A percentile compares a stretch with the other conserved stretches of the same genome.
Conservation (phyloP, 495 filamentous ascomycete genomes). For the Hyaloscypha variabilis region DNA sequence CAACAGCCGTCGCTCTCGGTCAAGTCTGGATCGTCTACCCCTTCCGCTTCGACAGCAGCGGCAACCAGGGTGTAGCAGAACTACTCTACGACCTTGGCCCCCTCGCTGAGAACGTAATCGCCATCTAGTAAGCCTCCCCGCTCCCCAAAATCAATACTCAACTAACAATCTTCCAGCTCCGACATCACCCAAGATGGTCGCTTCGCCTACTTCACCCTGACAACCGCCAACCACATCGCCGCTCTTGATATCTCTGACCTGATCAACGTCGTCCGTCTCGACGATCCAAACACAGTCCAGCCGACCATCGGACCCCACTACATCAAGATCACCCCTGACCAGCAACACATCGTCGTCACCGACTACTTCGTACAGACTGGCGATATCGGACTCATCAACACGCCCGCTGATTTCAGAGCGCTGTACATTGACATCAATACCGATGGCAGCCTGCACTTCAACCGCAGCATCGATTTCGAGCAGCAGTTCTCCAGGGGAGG, state of each 20-base stretch:
- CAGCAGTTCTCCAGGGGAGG: constrained; percentile 41
- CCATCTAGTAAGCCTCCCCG: constrained; percentile 52
- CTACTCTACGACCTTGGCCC: constrained; percentile 60
- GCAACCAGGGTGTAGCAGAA: constrained; percentile 58
- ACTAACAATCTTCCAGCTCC: constrained; percentile 37
- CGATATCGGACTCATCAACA: constrained; percentile 62
- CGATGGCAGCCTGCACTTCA: constrained; percentile 58
- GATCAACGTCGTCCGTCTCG: constrained; percentile 59
- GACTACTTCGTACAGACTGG: constrained; percentile 71
- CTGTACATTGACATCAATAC: constrained; percentile 61
- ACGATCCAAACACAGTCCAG: constrained; percentile 59
- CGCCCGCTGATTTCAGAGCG: constrained; percentile 63
- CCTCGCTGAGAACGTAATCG: constrained; percentile 55
- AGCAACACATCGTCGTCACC: constrained; percentile 63
- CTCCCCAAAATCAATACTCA: background rate
- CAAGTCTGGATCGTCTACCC: constrained; percentile 71
- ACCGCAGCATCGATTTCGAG: constrained; percentile 60
- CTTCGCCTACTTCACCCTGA: constrained; percentile 61
- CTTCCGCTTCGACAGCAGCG: constrained; percentile 52
- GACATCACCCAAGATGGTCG: constrained; percentile 63
- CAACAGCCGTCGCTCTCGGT: constrained; percentile 62
- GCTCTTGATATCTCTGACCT: constrained; percentile 66
- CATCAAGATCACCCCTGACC: constrained; percentile 65
- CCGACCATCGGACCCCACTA: constrained; percentile 65
- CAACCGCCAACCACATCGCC: constrained; percentile 64